Evolutionary conservation across 129 eudicot species (phyloP), one percentile per base, ranked within the genome.

Genomic region (Tagetes erecta): DNA sequence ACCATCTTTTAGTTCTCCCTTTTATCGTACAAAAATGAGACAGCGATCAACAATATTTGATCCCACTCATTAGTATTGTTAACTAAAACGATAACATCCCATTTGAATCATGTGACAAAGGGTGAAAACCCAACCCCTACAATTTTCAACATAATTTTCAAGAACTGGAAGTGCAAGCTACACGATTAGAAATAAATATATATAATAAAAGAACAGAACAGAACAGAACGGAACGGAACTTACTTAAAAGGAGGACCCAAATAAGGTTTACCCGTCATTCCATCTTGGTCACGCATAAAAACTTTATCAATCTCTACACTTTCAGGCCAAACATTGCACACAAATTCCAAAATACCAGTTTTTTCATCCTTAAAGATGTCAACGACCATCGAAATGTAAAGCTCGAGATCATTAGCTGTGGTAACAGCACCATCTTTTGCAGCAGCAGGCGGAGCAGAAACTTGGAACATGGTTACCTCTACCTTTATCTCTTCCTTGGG

Each of bases 261-360:
- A 68, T 91, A 94, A 34, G 97, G 91, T 71, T 76, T 85, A 67
- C 84, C 73, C 4, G 81, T 51, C 80, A 76, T 82, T 58, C 70
- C 80, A 79, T 79, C 84, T 59, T 68, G 85, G 33, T 76, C 82
- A 67, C 87, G 90, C 56, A 84, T 81, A 56, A 79, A 86, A 65
- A 88, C 86, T 56, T 79, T 86, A 41, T 80, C 80, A 67, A 94
- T 94, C 72, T 91, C 94, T 2, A 94, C 44, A 60, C 84, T 81
- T 35, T 85, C 88, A 6, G 96, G 91, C 97, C 99, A 88, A 31
- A 89, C 91, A 66, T 96, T 88, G 85, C 99, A 94, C 50, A 86
- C 83, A 83, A 94, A 86, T 82, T 86, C 90, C 83, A 94, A 37
- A 49, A 88, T 80, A 50, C 79, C 81, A 53, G 47, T 81, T 36